These are phyloP conservation scores for Lathyrus sativus DNA, from an alignment of 306 rosid species.

Conservation along the genomic window DNA sequence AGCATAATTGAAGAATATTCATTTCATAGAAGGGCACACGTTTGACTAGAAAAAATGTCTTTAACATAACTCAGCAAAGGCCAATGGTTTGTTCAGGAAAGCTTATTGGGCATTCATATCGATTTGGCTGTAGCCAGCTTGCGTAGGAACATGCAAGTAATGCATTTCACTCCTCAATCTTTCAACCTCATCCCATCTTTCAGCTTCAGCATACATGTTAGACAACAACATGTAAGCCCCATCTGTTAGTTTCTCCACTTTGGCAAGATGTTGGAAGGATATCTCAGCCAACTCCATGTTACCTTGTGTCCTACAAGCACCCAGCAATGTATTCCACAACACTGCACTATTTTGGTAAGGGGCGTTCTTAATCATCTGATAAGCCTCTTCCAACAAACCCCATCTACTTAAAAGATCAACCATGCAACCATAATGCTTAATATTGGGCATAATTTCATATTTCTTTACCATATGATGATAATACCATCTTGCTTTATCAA, in stretches of 20 bases:
- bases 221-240: constrained; percentile 71
- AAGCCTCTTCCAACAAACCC: constrained; percentile 64
- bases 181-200: constrained; percentile 65
- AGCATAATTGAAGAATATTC: background rate
- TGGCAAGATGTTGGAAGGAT: constrained; percentile 55
- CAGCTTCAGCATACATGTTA: constrained; percentile 67
- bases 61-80: background rate
- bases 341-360: constrained; percentile 42
- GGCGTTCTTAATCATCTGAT: constrained; percentile 44
- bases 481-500: constrained; percentile 63
- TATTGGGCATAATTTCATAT: constrained; percentile 51
- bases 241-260: constrained; percentile 50
- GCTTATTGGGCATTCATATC: constrained; percentile 30
- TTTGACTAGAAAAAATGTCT: background rate
- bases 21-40: background rate
- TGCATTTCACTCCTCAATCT: constrained; percentile 60
- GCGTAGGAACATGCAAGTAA: constrained; percentile 47
- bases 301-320: constrained; percentile 63
- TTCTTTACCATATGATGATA: constrained; percentile 50
- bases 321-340: constrained; percentile 71
- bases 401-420: constrained; percentile 69
- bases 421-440: constrained; percentile 75
- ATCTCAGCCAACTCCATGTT: constrained; percentile 60
- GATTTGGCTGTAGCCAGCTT: constrained; percentile 60
- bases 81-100: constrained; percentile 5